Evolutionary conservation across 768 basidiomycete genomes (phyloP).

Genomic region (Lanmaoa rubissima): DNA sequence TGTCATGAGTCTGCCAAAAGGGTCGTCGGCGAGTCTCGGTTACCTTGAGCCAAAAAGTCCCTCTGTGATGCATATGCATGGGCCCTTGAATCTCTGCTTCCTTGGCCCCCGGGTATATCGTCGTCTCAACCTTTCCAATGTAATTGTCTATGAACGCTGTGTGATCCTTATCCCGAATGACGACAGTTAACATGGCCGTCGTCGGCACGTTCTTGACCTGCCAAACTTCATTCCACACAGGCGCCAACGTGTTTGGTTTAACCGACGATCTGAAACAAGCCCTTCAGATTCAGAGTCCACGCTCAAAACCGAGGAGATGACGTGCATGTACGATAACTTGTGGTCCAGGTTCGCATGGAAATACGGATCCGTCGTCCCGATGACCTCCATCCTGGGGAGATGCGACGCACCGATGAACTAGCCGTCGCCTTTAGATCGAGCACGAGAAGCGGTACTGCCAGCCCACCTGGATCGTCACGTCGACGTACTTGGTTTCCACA

Average conservation of each 20-base stretch:
- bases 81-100: slow-evolving; percentile 62
- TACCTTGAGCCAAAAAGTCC: slow-evolving; percentile 72
- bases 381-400: slow-evolving; percentile 68
- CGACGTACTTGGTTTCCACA: slow-evolving; percentile 47
- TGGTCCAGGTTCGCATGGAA: slow-evolving; percentile 68
- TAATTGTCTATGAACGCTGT: slow-evolving; percentile 55
- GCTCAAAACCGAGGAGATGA: slow-evolving; percentile 10
- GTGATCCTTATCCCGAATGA: slow-evolving; percentile 69
- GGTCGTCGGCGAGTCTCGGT: background rate
- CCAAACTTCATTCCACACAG: slow-evolving; percentile 81
- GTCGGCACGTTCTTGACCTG: slow-evolving; percentile 67
- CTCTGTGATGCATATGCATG: slow-evolving; percentile 46
- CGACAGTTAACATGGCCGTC: slow-evolving; percentile 56
- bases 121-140: slow-evolving; percentile 61
- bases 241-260: slow-evolving; percentile 50
- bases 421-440: slow-evolving; percentile 1
- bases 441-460: background rate
- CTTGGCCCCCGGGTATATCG: slow-evolving; percentile 54
- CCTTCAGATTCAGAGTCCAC: background rate
- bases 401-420: slow-evolving; percentile 72
- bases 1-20: slow-evolving; percentile 3
- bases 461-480: slow-evolving; percentile 54
- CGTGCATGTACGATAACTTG: slow-evolving; percentile 62
- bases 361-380: slow-evolving; percentile 65
- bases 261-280: slow-evolving; percentile 56